phyloP scores from a whole-genome alignment of 129 eudicot genomes.

The Arctium lappa region DNA sequence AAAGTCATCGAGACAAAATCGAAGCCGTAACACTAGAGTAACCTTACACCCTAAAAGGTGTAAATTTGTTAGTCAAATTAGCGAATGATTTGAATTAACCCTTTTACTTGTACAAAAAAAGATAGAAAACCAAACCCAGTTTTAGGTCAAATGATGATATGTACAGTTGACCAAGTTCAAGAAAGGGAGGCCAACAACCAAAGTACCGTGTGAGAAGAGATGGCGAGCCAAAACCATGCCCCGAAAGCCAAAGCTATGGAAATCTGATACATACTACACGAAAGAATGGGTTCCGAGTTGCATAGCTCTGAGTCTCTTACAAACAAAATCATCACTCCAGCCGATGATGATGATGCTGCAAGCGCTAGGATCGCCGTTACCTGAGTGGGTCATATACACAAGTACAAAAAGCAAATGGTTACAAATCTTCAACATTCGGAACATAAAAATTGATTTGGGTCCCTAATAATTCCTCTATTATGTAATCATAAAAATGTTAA shows the following conservation, averaged over 20 bases:
- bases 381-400: constrained; percentile 22
- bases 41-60: background rate
- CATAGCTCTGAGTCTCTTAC: constrained; percentile 51
- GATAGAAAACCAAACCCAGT: background rate
- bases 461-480: background rate
- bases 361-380: constrained; percentile 76
- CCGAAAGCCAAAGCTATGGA: constrained; percentile 67
- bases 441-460: background rate
- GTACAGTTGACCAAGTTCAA: constrained; percentile 18
- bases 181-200: constrained; percentile 70
- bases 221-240: constrained; percentile 73
- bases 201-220: constrained; percentile 64
- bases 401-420: background rate
- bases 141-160: constrained; percentile 1
- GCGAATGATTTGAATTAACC: background rate
- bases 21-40: too few relatives aligned
- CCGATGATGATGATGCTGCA: constrained; percentile 82
- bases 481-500: background rate
- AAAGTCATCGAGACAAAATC: too few relatives aligned
- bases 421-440: background rate
- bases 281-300: constrained; percentile 27
- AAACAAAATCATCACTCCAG: constrained; percentile 68
- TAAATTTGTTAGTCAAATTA: background rate
- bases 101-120: background rate
- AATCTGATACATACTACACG: constrained; percentile 59